Percentiles rank a stretch among this genome's conserved stretches.
phyloP scores from a whole-genome alignment of 2,329 filamentous ascomycete species.

The Exophiala alcalophila region DNA sequence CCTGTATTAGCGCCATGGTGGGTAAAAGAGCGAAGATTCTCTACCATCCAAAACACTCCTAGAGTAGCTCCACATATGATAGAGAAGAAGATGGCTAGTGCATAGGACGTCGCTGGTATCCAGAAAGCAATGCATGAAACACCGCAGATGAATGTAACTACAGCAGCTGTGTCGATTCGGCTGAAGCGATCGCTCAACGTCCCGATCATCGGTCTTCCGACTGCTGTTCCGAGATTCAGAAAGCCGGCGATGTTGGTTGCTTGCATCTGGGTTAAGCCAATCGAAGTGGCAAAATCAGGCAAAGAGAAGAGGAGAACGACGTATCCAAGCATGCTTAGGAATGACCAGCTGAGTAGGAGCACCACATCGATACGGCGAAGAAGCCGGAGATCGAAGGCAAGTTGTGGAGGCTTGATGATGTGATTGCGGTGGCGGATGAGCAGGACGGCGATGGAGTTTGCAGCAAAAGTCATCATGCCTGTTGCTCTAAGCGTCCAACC shows the following conservation, averaged over 20 bases:
- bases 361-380: constrained; percentile 27
- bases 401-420: constrained; percentile 25
- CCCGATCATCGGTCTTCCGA: constrained; percentile 49
- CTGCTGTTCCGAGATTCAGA: constrained; percentile 47
- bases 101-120: constrained; percentile 45
- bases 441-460: constrained; percentile 29
- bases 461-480: constrained; percentile 31
- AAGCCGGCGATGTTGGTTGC: constrained; percentile 43
- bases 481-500: constrained; percentile 31
- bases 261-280: constrained; percentile 40
- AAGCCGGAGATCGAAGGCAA: constrained; percentile 25
- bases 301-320: constrained; percentile 47
- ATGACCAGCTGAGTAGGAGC: constrained; percentile 38
- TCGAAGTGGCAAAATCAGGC: constrained; percentile 45
- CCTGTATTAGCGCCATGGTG: neutral
- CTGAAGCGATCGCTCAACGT: constrained; percentile 45
- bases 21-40: neutral
- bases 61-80: constrained; percentile 40
- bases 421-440: constrained; percentile 33
- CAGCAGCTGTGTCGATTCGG: constrained; percentile 42
- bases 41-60: neutral
- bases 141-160: constrained; percentile 40
- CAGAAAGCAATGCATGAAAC: constrained; percentile 45
- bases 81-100: constrained; percentile 44
- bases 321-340: constrained; percentile 48